phyloP scores from a whole-genome alignment of 1,284 basidiomycete genomes.

The Malassezia nana region DNA sequence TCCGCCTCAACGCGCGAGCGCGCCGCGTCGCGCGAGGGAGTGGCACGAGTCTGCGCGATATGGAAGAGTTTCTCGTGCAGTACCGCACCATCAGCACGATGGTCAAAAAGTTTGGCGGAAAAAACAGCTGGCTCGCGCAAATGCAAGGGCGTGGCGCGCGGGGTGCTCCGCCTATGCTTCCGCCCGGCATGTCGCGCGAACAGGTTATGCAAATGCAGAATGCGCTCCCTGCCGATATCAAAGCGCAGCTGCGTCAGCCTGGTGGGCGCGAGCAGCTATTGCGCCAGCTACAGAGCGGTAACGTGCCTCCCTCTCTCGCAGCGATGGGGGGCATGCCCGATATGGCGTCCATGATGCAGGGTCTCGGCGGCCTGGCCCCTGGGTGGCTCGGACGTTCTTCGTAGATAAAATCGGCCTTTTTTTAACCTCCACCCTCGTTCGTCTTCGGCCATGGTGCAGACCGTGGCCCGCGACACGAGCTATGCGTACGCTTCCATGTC shows the following conservation, averaged over 20 bases:
- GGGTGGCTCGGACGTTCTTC: conserved; percentile 53
- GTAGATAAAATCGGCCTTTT: background rate
- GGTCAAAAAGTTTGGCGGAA: conserved; percentile 92
- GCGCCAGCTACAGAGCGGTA: conserved; percentile 33
- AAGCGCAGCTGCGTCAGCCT: conserved; percentile 45
- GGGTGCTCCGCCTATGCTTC: conserved; percentile 34
- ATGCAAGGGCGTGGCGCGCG: conserved; percentile 32
- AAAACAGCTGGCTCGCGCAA: conserved; percentile 58
- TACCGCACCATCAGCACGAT: conserved; percentile 34
- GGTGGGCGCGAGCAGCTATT: conserved; percentile 41
- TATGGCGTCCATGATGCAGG: conserved; percentile 20
- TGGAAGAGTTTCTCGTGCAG: conserved; percentile 78
- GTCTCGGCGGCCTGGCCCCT: conserved; percentile 31
- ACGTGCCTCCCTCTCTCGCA: conserved; percentile 26
- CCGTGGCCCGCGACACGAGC: background rate
- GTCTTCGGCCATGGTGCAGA: conserved; percentile 5
- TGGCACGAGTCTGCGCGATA: conserved; percentile 91
- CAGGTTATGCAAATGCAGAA: conserved; percentile 46
- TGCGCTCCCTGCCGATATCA: conserved; percentile 43
- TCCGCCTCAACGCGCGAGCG: conserved; percentile 42
- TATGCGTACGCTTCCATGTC: background rate
- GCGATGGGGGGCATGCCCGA: conserved; percentile 23
- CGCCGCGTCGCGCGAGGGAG: conserved; percentile 82
- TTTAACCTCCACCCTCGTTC: background rate
- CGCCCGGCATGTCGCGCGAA: conserved; percentile 41